Conservation (phyloP, 129 eudicot genomes). For the Pittosporum tobira region DNA sequence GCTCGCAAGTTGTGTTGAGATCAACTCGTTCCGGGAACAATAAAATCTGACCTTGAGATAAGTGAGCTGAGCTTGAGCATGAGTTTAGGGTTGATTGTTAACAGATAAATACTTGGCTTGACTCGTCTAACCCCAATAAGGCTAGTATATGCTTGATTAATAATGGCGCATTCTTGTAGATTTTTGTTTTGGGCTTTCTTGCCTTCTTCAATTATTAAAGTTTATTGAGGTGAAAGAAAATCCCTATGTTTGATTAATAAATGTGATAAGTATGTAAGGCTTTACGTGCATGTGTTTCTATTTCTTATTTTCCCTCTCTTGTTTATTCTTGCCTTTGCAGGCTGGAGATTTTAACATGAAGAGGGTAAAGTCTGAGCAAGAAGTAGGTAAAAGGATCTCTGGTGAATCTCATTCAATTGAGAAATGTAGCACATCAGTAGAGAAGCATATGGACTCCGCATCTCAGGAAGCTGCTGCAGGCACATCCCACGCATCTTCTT, state of each 20-base stretch:
- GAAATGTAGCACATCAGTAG: conserved; percentile 22
- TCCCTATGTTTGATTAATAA: neutral
- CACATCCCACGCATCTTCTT: conserved; percentile 32
- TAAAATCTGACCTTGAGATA: too few relatives aligned
- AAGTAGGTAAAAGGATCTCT: conserved; percentile 21
- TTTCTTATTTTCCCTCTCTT: neutral
- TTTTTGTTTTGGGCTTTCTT: neutral
- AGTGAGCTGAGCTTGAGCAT: too few relatives aligned
- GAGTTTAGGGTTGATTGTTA: too few relatives aligned
- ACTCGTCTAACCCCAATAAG: too few relatives aligned
- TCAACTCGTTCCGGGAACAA: too few relatives aligned
- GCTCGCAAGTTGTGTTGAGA: too few relatives aligned
- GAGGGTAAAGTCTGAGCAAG: conserved; percentile 58
- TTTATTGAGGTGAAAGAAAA: neutral
- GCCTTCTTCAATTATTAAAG: neutral
- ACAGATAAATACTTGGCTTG: too few relatives aligned
- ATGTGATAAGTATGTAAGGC: neutral
- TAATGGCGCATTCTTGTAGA: too few relatives aligned
- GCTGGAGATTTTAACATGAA: conserved; percentile 46
- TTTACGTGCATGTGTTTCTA: neutral
- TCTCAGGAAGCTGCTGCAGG: conserved; percentile 37
- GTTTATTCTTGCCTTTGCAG: conserved; percentile 19
- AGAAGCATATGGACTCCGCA: conserved; percentile 38
- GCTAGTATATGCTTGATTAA: neutral
- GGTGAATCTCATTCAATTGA: conserved; percentile 37